Base-by-base conservation (phyloP, 805 yeast genomes). In the Starmera quercuum region DNA sequence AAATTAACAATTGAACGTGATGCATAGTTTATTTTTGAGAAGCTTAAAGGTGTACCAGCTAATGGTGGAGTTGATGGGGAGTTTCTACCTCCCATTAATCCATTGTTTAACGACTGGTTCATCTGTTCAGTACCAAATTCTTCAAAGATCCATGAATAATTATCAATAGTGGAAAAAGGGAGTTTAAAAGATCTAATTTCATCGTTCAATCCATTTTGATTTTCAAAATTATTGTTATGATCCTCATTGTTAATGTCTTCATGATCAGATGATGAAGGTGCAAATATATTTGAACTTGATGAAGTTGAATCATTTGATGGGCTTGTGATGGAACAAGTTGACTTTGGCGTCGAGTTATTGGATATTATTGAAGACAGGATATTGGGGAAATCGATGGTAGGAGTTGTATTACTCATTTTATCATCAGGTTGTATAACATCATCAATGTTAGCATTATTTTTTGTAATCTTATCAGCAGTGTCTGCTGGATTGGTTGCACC, bases 91-190 rank as follows among this genome's bases (percentile, higher is more conserved):
- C n/a, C n/a, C n/a, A n/a, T n/a, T n/a, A n/a, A n/a, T n/a, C n/a
- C n/a, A n/a, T n/a, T n/a, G n/a, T n/a, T n/a, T n/a, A n/a, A n/a
- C n/a, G n/a, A n/a, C n/a, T n/a, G n/a, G n/a, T n/a, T n/a, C n/a
- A n/a, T n/a, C n/a, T n/a, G n/a, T n/a, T n/a, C n/a, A n/a, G n/a
- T n/a, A n/a, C 10, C 28, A 11, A 16, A 26, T 20, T 29, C 31
- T 13, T 29, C 31, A 20, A 29, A 29, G 8, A 29, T 29, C 31
- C 31, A 29, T 9, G 31, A 29, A 13, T 29, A 29, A 9, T 29
- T 24, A 14, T 20, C 17, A 3, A 29, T 9, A 7, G 31, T 29
- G 8, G 31, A 13, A 14, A n/a, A 29, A 7, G 31, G 31, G 3
- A 13, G 15, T 14, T 29, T 29, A 7, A 29, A 29, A n/a, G 20